These are phyloP conservation scores for Selenicereus undatus DNA, from an alignment of 148 eudicot species.

Conservation along the genomic window DNA sequence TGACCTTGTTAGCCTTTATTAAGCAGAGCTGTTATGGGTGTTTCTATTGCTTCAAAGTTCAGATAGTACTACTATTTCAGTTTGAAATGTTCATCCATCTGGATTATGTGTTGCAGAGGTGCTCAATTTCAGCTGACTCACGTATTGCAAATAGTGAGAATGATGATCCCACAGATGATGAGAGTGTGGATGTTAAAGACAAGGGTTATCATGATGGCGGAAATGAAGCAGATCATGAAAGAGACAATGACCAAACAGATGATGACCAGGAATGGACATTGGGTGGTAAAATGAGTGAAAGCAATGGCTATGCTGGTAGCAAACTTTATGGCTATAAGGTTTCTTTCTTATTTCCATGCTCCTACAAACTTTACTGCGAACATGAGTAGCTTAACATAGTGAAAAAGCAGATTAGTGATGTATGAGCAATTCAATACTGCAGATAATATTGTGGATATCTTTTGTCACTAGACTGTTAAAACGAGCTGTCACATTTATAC, in stretches of 20 bases:
- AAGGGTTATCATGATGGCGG: conserved; percentile 76
- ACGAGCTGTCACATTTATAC: no score
- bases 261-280: conserved; percentile 70
- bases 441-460: no score
- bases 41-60: neutral
- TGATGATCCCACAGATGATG: conserved; percentile 81
- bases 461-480: no score
- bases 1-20: no score
- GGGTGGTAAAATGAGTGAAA: conserved; percentile 91
- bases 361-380: neutral
- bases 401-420: no score
- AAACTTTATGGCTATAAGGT: conserved; percentile 97
- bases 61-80: conserved; percentile 2
- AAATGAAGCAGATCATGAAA: conserved; percentile 66
- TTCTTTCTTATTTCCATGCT: conserved; percentile 2
- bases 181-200: conserved; percentile 44
- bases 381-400: no score
- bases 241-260: conserved; percentile 29
- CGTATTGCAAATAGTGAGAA: conserved; percentile 73
- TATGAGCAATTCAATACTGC: no score
- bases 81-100: conserved; percentile 29
- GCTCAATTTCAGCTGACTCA: conserved; percentile 95
- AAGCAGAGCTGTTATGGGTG: no score
- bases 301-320: conserved; percentile 79
- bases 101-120: conserved; percentile 83